Percentiles rank a stretch among this genome's conserved stretches.
These are phyloP conservation scores for Camellia granthamiana DNA, from an alignment of 148 eudicot species.

Conservation along the genomic window DNA sequence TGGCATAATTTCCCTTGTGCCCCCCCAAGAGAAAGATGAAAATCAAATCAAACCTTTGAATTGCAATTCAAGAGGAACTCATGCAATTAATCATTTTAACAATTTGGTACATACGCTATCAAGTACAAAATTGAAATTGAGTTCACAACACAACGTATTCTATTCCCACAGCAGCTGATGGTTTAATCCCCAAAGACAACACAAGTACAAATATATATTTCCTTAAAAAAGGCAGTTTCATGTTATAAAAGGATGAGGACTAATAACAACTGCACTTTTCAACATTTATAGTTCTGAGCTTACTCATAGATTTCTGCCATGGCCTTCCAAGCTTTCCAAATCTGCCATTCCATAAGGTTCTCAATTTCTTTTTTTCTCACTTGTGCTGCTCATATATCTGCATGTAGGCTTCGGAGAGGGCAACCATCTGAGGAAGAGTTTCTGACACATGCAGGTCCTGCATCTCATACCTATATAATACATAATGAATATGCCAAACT, in stretches of 20 bases:
- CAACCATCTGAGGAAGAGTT: slow-evolving; percentile 98
- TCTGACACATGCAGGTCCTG: slow-evolving; percentile 96
- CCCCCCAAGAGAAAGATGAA: too few relatives aligned
- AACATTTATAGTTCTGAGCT: too few relatives aligned
- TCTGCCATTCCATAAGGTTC: background rate
- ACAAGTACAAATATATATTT: background rate
- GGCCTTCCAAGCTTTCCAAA: background rate
- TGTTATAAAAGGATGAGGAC: background rate
- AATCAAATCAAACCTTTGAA: too few relatives aligned
- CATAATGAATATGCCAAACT: background rate
- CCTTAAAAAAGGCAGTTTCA: background rate
- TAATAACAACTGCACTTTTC: background rate
- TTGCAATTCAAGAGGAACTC: background rate
- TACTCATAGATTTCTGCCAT: background rate
- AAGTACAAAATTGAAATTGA: background rate
- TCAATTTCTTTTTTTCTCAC: background rate
- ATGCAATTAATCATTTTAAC: background rate
- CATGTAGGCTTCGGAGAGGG: slow-evolving; percentile 94
- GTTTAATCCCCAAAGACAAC: background rate
- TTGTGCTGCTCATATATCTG: slow-evolving; percentile 97
- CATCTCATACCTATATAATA: slow-evolving; percentile 78
- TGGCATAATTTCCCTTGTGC: too few relatives aligned
- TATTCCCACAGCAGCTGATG: background rate
- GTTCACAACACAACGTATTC: background rate
- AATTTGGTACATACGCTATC: background rate